These are phyloP conservation scores for Meyerozyma guilliermondii DNA, from an alignment of 1,139 yeast species.

Conservation along the genomic window DNA sequence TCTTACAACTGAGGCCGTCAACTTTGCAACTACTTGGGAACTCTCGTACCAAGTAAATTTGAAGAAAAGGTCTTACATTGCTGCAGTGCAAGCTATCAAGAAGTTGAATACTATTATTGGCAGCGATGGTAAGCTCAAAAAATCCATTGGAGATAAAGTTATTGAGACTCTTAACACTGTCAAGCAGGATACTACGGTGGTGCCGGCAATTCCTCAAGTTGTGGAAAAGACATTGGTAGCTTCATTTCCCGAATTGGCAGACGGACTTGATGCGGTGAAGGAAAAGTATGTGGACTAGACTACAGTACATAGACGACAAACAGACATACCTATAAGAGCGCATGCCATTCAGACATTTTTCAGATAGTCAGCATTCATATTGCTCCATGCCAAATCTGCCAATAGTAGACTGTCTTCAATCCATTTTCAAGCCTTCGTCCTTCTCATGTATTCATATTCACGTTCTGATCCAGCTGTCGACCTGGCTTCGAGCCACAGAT, in stretches of 20 bases:
- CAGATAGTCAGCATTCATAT: no score
- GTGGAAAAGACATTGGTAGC: constrained; percentile 36
- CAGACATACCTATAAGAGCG: no score
- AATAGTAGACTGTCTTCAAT: no score
- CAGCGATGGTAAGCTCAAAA: constrained; percentile 14
- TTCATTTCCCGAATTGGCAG: constrained; percentile 28
- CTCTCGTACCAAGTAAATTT: constrained; percentile 35
- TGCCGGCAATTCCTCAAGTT: constrained; percentile 42
- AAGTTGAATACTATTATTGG: constrained; percentile 28
- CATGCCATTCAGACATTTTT: no score
- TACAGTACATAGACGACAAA: no score
- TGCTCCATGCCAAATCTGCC: no score
- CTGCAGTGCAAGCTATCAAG: constrained; percentile 42
- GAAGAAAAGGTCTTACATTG: constrained; percentile 39
- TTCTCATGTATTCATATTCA: no score
- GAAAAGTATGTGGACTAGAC: constrained; percentile 8
- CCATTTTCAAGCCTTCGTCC: no score
- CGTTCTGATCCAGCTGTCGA: constrained; percentile 52
- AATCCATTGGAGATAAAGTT: constrained; percentile 22
- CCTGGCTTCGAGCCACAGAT: constrained; percentile 52
- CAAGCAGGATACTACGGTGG: constrained; percentile 23
- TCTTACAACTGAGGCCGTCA: constrained; percentile 31
- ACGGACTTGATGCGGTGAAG: constrained; percentile 9
- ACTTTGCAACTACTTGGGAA: constrained; percentile 31
- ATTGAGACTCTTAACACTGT: constrained; percentile 20